Conservation (phyloP, 1,139 yeast species). For the Nadsonia commutata region DNA sequence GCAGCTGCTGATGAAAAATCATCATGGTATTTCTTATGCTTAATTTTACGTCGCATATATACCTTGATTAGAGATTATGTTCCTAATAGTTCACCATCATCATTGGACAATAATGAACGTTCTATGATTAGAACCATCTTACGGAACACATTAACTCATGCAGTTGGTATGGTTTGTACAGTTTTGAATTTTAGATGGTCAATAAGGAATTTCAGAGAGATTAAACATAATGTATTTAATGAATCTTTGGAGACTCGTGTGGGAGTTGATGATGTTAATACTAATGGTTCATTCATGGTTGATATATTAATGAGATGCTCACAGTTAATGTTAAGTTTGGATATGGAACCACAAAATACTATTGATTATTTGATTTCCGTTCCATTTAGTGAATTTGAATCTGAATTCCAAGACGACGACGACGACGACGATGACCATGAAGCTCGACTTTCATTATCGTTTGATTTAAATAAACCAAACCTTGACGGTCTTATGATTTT, state of each 20-base stretch:
- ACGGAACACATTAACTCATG: neutral
- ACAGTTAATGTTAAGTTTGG: neutral
- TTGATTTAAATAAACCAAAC: neutral
- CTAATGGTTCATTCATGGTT: neutral
- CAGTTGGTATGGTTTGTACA: neutral
- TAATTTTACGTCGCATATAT: neutral
- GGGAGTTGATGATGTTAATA: neutral
- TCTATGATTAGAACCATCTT: neutral
- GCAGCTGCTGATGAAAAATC: neutral
- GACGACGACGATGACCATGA: neutral
- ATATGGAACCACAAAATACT: neutral
- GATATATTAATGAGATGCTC: neutral
- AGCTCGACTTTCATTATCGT: neutral
- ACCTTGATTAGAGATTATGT: neutral
- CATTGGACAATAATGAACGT: neutral
- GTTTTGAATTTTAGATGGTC: neutral
- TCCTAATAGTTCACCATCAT: neutral
- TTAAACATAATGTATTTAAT: neutral
- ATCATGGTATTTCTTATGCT: neutral
- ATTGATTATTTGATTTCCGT: neutral
- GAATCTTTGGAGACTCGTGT: neutral
- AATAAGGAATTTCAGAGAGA: neutral
- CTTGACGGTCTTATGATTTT: neutral
- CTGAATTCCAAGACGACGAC: neutral
- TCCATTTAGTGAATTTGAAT: neutral